Conservation (phyloP, 2,329 filamentous ascomycete species). For the Aureobasidium sp. region DNA sequence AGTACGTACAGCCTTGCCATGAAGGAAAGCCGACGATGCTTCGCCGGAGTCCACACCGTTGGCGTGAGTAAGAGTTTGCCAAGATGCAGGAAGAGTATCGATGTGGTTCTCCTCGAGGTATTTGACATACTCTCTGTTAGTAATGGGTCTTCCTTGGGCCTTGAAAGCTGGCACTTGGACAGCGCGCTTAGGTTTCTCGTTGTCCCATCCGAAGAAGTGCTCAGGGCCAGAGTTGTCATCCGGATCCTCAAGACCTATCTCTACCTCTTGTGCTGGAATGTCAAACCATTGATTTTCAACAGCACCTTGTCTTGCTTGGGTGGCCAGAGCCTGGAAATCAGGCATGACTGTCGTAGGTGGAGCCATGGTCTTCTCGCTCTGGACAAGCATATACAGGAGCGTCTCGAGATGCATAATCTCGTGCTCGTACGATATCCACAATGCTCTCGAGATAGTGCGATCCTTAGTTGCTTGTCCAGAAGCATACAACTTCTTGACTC, state of each 20-base stretch:
- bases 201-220: slow-evolving; percentile 86
- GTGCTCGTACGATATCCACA: slow-evolving; percentile 93
- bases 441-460: slow-evolving; percentile 56
- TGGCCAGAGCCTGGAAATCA: slow-evolving; percentile 64
- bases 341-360: slow-evolving; percentile 58
- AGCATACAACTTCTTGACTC: slow-evolving; percentile 54
- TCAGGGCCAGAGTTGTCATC: slow-evolving; percentile 53
- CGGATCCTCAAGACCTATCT: slow-evolving; percentile 68
- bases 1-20: slow-evolving; percentile 67
- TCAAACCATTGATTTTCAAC: slow-evolving; percentile 78
- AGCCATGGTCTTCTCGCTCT: slow-evolving; percentile 73
- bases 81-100: slow-evolving; percentile 67
- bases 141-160: slow-evolving; percentile 76
- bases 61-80: slow-evolving; percentile 40
- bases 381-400: slow-evolving; percentile 92
- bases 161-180: slow-evolving; percentile 63
- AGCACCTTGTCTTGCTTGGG: slow-evolving; percentile 48
- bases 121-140: slow-evolving; percentile 81
- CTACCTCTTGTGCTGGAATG: slow-evolving; percentile 63
- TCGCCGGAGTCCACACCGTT: slow-evolving; percentile 19
- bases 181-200: slow-evolving; percentile 69
- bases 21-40: slow-evolving; percentile 43
- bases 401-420: slow-evolving; percentile 96
- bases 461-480: slow-evolving; percentile 44
- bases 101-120: slow-evolving; percentile 54